phyloP scores from a whole-genome alignment of 2,329 filamentous ascomycete species.

The Fusarium sp. region DNA sequence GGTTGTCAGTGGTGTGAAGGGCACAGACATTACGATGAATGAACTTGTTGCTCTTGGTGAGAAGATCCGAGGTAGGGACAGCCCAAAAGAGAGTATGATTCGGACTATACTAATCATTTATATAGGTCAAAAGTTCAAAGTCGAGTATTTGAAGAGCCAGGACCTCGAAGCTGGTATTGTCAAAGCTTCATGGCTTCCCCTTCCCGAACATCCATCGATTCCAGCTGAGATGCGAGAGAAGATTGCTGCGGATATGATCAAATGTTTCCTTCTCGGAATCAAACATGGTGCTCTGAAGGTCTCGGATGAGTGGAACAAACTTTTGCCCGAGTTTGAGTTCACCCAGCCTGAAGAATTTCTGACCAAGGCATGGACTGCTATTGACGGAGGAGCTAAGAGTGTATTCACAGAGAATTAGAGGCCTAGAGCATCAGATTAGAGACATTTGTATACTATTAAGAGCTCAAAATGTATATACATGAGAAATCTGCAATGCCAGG shows the following conservation, averaged over 20 bases:
- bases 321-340: conserved; percentile 56
- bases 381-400: conserved; percentile 18
- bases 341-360: conserved; percentile 54
- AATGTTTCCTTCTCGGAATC: conserved; percentile 14
- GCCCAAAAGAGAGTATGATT: accelerated
- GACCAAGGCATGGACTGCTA: conserved; percentile 38
- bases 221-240: conserved; percentile 29
- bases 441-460: not conserved
- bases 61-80: conserved; percentile 44
- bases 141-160: conserved; percentile 23
- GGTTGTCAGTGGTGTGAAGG: conserved; percentile 51
- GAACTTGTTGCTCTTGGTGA: conserved; percentile 53
- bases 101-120: not conserved
- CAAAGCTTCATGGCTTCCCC: conserved; percentile 40
- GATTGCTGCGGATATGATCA: not conserved
- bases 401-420: not conserved
- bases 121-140: conserved; percentile 31
- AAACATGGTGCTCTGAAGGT: conserved; percentile 44
- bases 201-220: conserved; percentile 27
- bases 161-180: conserved; percentile 34
- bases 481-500: not conserved
- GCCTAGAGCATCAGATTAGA: not conserved
- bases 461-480: not conserved
- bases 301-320: conserved; percentile 54
- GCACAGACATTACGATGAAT: conserved; percentile 47